These are phyloP conservation scores for Sporothrix protearum DNA, from an alignment of 2,329 filamentous ascomycete species.

Conservation along the genomic window DNA sequence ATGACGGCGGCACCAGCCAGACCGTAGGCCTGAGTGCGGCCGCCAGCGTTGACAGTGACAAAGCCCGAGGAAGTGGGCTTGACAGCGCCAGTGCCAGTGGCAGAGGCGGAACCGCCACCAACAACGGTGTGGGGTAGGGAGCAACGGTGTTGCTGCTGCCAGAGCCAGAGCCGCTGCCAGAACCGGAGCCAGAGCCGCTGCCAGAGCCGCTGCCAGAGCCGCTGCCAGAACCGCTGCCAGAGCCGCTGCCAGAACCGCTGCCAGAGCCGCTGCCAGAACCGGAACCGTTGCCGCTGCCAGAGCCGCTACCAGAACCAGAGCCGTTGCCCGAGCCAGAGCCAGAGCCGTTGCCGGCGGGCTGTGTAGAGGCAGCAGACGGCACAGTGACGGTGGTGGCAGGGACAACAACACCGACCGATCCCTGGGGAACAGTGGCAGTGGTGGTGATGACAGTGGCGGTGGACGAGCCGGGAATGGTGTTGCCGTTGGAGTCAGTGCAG, in stretches of 20 bases:
- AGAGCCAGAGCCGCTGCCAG: background rate
- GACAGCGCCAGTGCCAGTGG: conserved; percentile 33
- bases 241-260: background rate
- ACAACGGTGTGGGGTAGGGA: conserved; percentile 26
- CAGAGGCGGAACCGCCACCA: conserved; percentile 29
- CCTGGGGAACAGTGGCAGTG: conserved; percentile 49
- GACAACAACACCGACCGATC: background rate
- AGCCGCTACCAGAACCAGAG: conserved; percentile 32
- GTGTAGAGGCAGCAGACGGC: conserved; percentile 29
- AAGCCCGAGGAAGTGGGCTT: conserved; percentile 36
- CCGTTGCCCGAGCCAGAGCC: conserved; percentile 27
- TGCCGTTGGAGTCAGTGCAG: conserved; percentile 45
- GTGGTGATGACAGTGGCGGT: conserved; percentile 47
- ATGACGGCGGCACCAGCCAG: conserved; percentile 45
- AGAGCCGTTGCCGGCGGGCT: conserved; percentile 16
- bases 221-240: background rate
- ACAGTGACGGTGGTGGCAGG: conserved; percentile 40
- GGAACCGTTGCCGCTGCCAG: too few species aligned
- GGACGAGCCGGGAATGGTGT: conserved; percentile 49
- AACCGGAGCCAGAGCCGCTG: background rate
- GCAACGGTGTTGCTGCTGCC: background rate
- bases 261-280: background rate
- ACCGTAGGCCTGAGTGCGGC: conserved; percentile 39
- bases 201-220: background rate
- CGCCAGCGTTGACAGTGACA: conserved; percentile 40